Evolutionary conservation across 2,329 filamentous ascomycete genomes (phyloP).

Genomic region (Microdochium paspali): DNA sequence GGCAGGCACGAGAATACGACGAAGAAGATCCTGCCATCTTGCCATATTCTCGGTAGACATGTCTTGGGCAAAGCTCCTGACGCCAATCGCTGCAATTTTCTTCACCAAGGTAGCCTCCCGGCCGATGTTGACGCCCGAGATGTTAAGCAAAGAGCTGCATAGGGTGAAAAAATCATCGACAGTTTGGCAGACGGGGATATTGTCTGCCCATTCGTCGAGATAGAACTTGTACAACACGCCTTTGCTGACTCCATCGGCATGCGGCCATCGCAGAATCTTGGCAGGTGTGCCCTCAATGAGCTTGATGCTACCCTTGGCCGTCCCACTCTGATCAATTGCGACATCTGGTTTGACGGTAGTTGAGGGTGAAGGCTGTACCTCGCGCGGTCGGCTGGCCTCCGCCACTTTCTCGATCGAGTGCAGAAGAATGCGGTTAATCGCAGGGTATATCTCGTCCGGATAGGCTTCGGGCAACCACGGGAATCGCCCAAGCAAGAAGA

Average conservation of each 20-base stretch:
- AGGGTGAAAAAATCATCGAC: slow-evolving; percentile 87
- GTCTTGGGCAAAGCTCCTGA: slow-evolving; percentile 63
- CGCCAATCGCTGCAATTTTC: slow-evolving; percentile 80
- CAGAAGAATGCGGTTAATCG: slow-evolving; percentile 75
- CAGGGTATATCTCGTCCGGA: slow-evolving; percentile 66
- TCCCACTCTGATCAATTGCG: slow-evolving; percentile 52
- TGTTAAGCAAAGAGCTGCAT: slow-evolving; percentile 73
- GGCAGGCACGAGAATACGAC: slow-evolving; percentile 76
- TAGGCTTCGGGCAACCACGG: slow-evolving; percentile 86
- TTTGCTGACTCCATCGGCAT: slow-evolving; percentile 71
- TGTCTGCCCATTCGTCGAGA: slow-evolving; percentile 95
- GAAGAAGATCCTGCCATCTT: slow-evolving; percentile 79
- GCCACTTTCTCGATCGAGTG: slow-evolving; percentile 72
- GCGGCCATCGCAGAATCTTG: slow-evolving; percentile 72
- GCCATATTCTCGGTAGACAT: slow-evolving; percentile 57
- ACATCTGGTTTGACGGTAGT: slow-evolving; percentile 27
- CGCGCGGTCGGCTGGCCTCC: slow-evolving; percentile 26
- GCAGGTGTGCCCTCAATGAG: slow-evolving; percentile 49
- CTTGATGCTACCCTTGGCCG: slow-evolving; percentile 60
- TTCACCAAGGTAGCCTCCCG: slow-evolving; percentile 68
- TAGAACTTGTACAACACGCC: slow-evolving; percentile 84
- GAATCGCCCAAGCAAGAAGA: slow-evolving; percentile 87
- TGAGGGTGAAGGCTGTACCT: slow-evolving; percentile 20
- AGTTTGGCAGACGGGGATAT: slow-evolving; percentile 80
- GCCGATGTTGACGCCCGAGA: slow-evolving; percentile 83